Base-by-base conservation (phyloP, 2,329 filamentous ascomycete genomes). In the Cadophora luteo-olivacea region DNA sequence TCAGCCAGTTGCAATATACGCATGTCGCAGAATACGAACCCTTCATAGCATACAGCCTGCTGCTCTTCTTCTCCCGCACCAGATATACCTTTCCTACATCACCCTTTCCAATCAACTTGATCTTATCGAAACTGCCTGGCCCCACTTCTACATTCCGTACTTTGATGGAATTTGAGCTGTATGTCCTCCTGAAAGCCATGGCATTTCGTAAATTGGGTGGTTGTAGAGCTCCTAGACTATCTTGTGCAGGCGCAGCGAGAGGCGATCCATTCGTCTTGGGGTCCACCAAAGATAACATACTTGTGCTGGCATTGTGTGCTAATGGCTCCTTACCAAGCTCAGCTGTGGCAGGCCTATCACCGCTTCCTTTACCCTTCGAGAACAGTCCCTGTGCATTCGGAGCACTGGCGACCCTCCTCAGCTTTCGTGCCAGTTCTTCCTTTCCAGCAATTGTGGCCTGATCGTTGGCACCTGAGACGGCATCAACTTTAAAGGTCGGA, bases 141-240 rank as follows among this genome's bases (percentile, higher is more conserved):
- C 94, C 92, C 45, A 99, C 96, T 81, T 99, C 96, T 60, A 99
- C 96, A 79, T 97, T 94, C 76, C 96, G 89, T 73, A 98, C 93
- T 82, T 99, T 99, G 85, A 99, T 99, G 51, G 96, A 98, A 81
- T 98, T 99, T 73, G 95, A 97, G 81, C 96, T 98, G 80, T 99
- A 99, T 2, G 96, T 99, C 79, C 96, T 88, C 77, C 96, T 87
- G 82, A 97, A 99, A 24, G 93, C 89, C 61, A 93, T 85, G 22
- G 88, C 86, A 72, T 90, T 87, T 75, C 89, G 88, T 64, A 87
- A 87, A 4, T 91, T 89, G 1, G 88, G 86, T 4, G 89, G 86
- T 45, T 93, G 85, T 68, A 94, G 86, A 62, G 87, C 85, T 65
- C 86, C 84, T 19, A 91, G 81, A 24, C 82, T 80, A 76, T 89